A percentile compares a stretch with the other conserved stretches of the same genome.
phyloP scores from a whole-genome alignment of 768 basidiomycete species.

The Chalciporus chontae region DNA sequence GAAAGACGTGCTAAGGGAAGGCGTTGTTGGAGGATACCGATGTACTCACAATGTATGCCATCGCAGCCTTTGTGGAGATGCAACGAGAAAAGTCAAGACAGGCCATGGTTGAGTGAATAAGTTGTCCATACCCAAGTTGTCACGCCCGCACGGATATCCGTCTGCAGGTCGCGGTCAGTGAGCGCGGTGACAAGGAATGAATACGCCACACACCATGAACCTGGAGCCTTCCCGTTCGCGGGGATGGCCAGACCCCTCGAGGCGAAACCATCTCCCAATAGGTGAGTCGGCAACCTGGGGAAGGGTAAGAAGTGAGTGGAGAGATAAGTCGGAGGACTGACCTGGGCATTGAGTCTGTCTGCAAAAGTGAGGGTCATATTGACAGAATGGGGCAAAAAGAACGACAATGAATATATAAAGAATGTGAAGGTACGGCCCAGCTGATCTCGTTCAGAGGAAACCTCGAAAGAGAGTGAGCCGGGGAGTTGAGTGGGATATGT shows the following conservation, averaged over 20 bases:
- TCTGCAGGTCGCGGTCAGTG: constrained; percentile 38
- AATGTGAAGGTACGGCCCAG: constrained; percentile 4
- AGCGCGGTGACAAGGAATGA: not conserved
- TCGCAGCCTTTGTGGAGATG: constrained; percentile 50
- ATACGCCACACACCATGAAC: constrained; percentile 44
- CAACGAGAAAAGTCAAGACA: constrained; percentile 1
- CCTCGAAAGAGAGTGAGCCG: constrained; percentile 3
- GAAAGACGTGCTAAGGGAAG: constrained; percentile 1
- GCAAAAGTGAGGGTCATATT: constrained; percentile 37
- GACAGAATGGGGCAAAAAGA: constrained; percentile 17
- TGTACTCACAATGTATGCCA: constrained; percentile 74
- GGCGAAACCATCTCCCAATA: constrained; percentile 64
- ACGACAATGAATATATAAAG: constrained; percentile 20
- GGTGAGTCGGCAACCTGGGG: constrained; percentile 37
- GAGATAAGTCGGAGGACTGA: constrained; percentile 8
- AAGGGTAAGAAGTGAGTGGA: not conserved
- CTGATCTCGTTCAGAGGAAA: not conserved
- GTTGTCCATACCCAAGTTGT: constrained; percentile 70
- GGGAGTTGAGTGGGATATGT: constrained; percentile 5
- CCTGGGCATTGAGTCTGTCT: constrained; percentile 42
- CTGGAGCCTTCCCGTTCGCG: constrained; percentile 60
- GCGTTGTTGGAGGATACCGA: not conserved
- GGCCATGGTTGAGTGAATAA: not conserved
- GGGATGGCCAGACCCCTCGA: constrained; percentile 68
- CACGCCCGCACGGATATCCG: constrained; percentile 73